phyloP scores from a whole-genome alignment of 2,329 filamentous ascomycete species.

The Exophiala bonariae region DNA sequence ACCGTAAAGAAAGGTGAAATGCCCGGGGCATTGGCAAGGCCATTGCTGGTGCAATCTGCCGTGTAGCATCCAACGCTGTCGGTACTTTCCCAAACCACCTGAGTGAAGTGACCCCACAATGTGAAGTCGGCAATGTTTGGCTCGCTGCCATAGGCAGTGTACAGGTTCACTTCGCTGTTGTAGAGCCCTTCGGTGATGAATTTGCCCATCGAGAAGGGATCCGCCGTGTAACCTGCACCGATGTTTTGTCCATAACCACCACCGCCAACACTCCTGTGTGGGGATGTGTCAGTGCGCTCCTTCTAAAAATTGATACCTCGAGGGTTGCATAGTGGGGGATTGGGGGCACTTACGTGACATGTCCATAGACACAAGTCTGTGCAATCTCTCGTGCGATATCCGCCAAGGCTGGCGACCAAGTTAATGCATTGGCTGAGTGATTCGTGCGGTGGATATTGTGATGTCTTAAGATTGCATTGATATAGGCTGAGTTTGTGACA shows the following conservation, averaged over 20 bases:
- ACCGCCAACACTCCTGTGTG: constrained; percentile 47
- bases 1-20: constrained; percentile 69
- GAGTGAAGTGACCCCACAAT: constrained; percentile 71
- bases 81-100: constrained; percentile 69
- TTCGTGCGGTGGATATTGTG: constrained; percentile 87
- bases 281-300: constrained; percentile 2
- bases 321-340: too few relatives aligned
- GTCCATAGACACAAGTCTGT: constrained; percentile 67
- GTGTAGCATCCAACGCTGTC: constrained; percentile 52
- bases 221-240: constrained; percentile 60
- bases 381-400: constrained; percentile 65
- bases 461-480: constrained; percentile 53
- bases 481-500: constrained; percentile 23
- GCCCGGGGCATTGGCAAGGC: constrained; percentile 41
- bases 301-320: too few relatives aligned
- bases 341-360: constrained; percentile 80
- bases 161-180: constrained; percentile 68
- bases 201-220: constrained; percentile 49
- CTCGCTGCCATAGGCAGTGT: constrained; percentile 54
- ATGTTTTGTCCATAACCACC: constrained; percentile 89
- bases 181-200: constrained; percentile 85
- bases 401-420: constrained; percentile 66
- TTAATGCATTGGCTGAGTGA: constrained; percentile 67
- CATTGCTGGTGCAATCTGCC: constrained; percentile 39
- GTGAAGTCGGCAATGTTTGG: constrained; percentile 64